These are phyloP conservation scores for Zopfia rhizophila DNA, from an alignment of 2,329 filamentous ascomycete genomes.

Conservation along the genomic window DNA sequence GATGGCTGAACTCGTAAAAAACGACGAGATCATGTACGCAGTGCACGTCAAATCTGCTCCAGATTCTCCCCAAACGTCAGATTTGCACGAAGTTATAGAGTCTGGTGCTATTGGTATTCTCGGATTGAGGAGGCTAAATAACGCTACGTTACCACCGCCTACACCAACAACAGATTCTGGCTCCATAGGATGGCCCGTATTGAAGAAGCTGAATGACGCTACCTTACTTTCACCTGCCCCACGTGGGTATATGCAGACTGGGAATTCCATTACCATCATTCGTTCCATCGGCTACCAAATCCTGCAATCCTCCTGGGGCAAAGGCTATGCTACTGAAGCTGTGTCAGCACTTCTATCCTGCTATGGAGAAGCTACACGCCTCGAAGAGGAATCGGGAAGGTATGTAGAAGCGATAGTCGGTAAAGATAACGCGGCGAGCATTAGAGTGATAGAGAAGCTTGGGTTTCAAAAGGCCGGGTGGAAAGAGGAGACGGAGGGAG, in stretches of 20 bases:
- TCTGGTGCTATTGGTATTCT: too few relatives aligned
- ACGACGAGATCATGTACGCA: constrained; percentile 28
- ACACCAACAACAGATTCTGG: too few relatives aligned
- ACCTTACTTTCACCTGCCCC: too few relatives aligned
- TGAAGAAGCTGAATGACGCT: too few relatives aligned
- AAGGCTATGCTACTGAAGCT: constrained; percentile 44
- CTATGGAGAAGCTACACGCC: constrained; percentile 18
- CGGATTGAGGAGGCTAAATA: too few relatives aligned
- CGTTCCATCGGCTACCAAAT: constrained; percentile 36
- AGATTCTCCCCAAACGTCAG: too few relatives aligned
- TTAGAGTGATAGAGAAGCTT: constrained; percentile 35
- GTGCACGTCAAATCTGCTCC: constrained; percentile 15
- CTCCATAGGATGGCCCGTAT: too few relatives aligned
- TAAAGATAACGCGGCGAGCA: constrained; percentile 31
- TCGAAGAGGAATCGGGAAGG: constrained; percentile 15
- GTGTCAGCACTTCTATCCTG: constrained; percentile 25
- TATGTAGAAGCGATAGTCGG: constrained; percentile 40
- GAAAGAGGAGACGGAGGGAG: constrained; percentile 28
- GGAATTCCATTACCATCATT: too few relatives aligned
- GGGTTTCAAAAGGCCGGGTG: constrained; percentile 37
- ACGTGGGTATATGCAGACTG: too few relatives aligned
- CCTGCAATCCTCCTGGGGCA: constrained; percentile 30
- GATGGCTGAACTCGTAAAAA: constrained; percentile 25
- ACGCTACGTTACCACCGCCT: too few relatives aligned
- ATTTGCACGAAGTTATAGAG: too few relatives aligned